A percentile compares a stretch with the other conserved stretches of the same genome.
These are phyloP conservation scores for Arabidopsis hybrid DNA, from an alignment of 441 rosid genomes.

Conservation along the genomic window DNA sequence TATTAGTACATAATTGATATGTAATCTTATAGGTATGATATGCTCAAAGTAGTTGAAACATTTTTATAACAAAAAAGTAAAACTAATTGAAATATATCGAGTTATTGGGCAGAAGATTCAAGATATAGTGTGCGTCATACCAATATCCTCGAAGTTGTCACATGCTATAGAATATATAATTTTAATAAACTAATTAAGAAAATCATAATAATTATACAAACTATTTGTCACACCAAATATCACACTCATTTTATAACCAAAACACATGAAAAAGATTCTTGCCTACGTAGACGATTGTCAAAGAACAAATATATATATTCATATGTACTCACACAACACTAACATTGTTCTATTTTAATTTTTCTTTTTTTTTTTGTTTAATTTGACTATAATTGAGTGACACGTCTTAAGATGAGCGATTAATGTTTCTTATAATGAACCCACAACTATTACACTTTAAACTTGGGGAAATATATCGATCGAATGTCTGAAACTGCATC, in stretches of 20 bases:
- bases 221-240: conserved; percentile 36
- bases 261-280: conserved; percentile 27
- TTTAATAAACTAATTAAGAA: conserved; percentile 18
- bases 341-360: neutral
- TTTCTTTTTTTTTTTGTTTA: neutral
- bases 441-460: neutral
- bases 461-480: neutral
- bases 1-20: conserved; percentile 1
- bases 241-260: conserved; percentile 5
- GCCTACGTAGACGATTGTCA: conserved; percentile 27
- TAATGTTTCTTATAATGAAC: conserved; percentile 1
- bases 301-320: too few species aligned
- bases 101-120: conserved; percentile 31
- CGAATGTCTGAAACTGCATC: conserved; percentile 23
- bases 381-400: neutral
- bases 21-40: conserved; percentile 20
- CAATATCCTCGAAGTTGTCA: conserved; percentile 37
- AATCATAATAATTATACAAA: conserved; percentile 20
- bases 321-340: neutral
- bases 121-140: conserved; percentile 37
- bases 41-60: conserved; percentile 25
- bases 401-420: neutral
- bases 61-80: conserved; percentile 16
- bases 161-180: conserved; percentile 23
- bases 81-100: conserved; percentile 20